Evolutionary conservation across 2,329 filamentous ascomycete genomes (phyloP), one percentile per base, ranked within the genome.

Genomic region (Ceratocystis colombiana): DNA sequence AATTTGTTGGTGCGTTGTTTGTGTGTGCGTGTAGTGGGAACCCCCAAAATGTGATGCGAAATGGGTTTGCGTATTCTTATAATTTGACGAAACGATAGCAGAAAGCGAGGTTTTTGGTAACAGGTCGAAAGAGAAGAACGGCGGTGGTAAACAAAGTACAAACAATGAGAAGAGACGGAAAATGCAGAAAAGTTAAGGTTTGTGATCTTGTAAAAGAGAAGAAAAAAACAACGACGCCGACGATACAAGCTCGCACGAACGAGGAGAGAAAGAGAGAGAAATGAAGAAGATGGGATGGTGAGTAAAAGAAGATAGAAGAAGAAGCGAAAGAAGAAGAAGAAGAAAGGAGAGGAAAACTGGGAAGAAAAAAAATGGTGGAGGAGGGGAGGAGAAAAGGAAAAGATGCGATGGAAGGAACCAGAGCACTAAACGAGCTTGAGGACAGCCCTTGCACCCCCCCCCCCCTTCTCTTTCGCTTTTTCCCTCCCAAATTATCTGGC

Each of bases 211-310:
- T 65, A 67, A 66, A 68, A 72, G 69, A 70, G 69, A 71, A 70
- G 67, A 69, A 71, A 68, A 71, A 66, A 70, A 71, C 65, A 69
- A 71, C 69, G 69, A 71, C 70, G 70, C 70, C 71, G 69, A 73
- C 72, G 72, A 73, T 71, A 71, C 71, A 67, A 69, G 65, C 69
- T 70, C 66, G 65, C 64, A 64, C 68, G 70, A 72, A 72, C 71
- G 73, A 71, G 71, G 70, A 71, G 71, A 69, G 62, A 72, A 70
- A 71, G 71, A 70, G 73, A 71, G 71, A 71, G 37, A 41, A 41
- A 71, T 72, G 72, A 72, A 72, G 71, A 72, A 71, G 71, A 71
- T 72, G 70, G 71, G 70, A 71, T 72, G 71, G 70, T 71, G 70
- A 72, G 69, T 71, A 67, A 70, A 68, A 69, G 69, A 71, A 71